phyloP scores from a whole-genome alignment of 306 rosid genomes.

The Prinsepia uniflora region DNA sequence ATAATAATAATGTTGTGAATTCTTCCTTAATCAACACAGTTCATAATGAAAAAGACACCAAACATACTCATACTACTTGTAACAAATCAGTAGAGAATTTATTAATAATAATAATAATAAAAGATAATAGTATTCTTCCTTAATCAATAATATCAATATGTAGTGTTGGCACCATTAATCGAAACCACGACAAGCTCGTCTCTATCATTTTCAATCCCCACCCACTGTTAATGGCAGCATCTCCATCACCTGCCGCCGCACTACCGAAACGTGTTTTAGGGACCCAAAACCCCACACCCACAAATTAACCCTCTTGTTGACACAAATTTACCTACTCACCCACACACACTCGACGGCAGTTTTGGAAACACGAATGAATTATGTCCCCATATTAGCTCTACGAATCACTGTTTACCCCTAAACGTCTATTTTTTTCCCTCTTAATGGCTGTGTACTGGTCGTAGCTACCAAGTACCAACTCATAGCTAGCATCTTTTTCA shows the following conservation, averaged over 20 bases:
- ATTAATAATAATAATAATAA: too few relatives aligned
- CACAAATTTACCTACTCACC: neutral
- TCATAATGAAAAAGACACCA: neutral
- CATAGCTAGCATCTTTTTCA: neutral
- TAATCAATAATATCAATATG: too few relatives aligned
- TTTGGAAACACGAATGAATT: neutral
- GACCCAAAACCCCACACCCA: neutral
- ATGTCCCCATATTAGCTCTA: too few relatives aligned
- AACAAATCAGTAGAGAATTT: neutral
- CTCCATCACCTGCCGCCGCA: neutral
- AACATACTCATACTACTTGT: neutral
- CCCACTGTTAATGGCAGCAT: neutral
- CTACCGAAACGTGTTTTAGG: neutral
- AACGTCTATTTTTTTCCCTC: neutral
- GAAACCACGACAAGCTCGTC: neutral
- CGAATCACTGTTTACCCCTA: neutral
- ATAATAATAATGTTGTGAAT: too few relatives aligned
- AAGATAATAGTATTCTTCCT: too few relatives aligned
- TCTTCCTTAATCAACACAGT: neutral
- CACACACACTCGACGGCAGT: neutral
- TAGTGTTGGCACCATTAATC: neutral
- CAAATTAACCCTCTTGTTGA: neutral
- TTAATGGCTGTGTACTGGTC: slow-evolving; percentile 6
- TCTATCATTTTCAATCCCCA: neutral
- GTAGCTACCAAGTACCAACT: neutral